Conservation (phyloP, 2,329 filamentous ascomycete species). For the Cercospora brassicicola region DNA sequence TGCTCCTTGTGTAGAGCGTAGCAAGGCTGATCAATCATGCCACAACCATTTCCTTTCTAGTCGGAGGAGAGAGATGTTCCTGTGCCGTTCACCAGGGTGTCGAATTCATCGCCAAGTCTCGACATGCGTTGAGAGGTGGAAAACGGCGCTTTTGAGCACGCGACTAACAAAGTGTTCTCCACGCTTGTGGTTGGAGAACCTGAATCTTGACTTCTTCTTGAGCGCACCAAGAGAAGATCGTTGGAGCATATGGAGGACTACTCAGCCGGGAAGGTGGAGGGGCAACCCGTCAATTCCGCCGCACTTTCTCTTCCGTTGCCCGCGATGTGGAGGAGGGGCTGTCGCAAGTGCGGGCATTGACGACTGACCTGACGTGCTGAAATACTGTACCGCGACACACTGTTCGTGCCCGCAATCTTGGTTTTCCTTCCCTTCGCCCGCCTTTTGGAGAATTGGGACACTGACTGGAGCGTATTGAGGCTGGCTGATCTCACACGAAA, state of each 20-base stretch:
- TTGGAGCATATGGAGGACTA: neutral
- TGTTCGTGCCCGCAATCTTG: neutral
- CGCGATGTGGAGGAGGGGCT: constrained; percentile 9
- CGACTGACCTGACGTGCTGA: neutral
- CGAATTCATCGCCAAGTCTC: neutral
- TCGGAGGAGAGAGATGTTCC: neutral
- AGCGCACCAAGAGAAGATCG: neutral
- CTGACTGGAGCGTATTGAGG: neutral
- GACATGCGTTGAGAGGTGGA: neutral
- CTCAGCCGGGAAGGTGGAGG: constrained; percentile 1
- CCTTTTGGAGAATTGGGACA: neutral
- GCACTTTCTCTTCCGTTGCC: neutral
- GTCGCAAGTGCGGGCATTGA: constrained; percentile 1
- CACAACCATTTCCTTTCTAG: neutral
- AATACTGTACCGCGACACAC: neutral
- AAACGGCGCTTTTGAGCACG: neutral
- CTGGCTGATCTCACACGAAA: neutral
- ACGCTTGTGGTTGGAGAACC: neutral
- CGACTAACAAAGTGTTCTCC: neutral
- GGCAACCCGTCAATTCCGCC: neutral
- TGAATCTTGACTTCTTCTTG: neutral
- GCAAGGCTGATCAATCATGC: neutral
- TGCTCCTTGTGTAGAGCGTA: neutral
- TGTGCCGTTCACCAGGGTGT: neutral
- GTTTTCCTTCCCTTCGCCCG: neutral